A percentile compares a stretch with the other conserved stretches of the same genome.
phyloP scores from a whole-genome alignment of 2,329 filamentous ascomycete species.

The Claviceps sp. region DNA sequence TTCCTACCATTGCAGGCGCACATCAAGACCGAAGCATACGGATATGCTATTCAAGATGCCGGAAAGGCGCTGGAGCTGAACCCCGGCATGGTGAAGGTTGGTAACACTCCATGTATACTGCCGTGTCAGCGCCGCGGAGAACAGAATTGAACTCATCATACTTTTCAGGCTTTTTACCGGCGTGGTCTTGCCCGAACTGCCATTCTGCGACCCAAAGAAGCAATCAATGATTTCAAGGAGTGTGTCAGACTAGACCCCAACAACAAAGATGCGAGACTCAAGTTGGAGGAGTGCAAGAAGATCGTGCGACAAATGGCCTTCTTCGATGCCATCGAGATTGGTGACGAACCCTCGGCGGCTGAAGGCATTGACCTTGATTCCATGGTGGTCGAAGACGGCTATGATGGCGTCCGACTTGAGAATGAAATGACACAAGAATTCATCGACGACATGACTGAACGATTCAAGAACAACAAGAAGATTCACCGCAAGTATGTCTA shows the following conservation, averaged over 20 bases:
- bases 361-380: conserved; percentile 80
- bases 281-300: conserved; percentile 87
- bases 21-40: conserved; percentile 91
- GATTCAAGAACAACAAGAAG: conserved; percentile 94
- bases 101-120: conserved; percentile 5
- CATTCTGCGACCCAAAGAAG: conserved; percentile 78
- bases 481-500: conserved; percentile 94
- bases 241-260: conserved; percentile 76
- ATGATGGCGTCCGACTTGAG: conserved; percentile 70
- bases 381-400: conserved; percentile 68
- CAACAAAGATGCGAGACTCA: conserved; percentile 84
- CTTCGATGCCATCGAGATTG: conserved; percentile 85
- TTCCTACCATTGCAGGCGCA: conserved; percentile 48
- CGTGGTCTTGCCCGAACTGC: conserved; percentile 84
- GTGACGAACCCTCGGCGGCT: conserved; percentile 82
- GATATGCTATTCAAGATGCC: conserved; percentile 82
- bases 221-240: conserved; percentile 80
- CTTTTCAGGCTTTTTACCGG: conserved; percentile 72
- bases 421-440: conserved; percentile 91
- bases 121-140: background rate
- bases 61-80: conserved; percentile 86
- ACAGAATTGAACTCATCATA: background rate
- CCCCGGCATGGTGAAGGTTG: conserved; percentile 74
- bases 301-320: conserved; percentile 86
- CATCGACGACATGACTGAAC: conserved; percentile 89